Evolutionary conservation across 352 stramenopile genomes (phyloP).

Genomic region (Phytophthora podocarpi): DNA sequence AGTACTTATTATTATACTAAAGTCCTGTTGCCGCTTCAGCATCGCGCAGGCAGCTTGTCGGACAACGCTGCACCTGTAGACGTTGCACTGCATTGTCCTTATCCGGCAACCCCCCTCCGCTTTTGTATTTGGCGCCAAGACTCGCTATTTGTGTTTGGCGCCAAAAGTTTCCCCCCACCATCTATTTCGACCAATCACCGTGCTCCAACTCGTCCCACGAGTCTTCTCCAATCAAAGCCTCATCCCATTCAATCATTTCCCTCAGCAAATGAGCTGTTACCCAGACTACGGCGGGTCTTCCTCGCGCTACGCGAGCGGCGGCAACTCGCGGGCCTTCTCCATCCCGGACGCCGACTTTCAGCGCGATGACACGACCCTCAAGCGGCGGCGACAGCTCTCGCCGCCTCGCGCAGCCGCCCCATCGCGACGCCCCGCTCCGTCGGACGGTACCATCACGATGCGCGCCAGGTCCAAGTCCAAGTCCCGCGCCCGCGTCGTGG

Average conservation of each 20-base stretch:
- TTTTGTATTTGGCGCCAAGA: too few species aligned
- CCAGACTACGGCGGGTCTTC: conserved; percentile 27
- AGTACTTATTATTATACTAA: too few species aligned
- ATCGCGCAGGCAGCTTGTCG: too few species aligned
- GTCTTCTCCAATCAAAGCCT: conserved; percentile 12
- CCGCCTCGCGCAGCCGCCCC: conserved; percentile 18
- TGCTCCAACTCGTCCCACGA: not conserved
- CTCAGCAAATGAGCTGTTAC: conserved; percentile 21
- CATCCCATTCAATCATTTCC: not conserved
- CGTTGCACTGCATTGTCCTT: too few species aligned
- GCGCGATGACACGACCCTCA: conserved; percentile 51
- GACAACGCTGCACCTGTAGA: too few species aligned
- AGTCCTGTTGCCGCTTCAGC: too few species aligned
- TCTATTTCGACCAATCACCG: conserved; percentile 11
- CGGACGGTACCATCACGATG: conserved; percentile 30
- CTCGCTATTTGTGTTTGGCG: too few species aligned
- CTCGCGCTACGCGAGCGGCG: conserved; percentile 25
- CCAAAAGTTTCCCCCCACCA: not conserved
- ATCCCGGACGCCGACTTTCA: conserved; percentile 67
- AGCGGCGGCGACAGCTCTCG: conserved; percentile 53
- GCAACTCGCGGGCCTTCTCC: conserved; percentile 40
- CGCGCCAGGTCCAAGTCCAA: conserved; percentile 72
- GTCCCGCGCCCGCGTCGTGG: conserved; percentile 37
- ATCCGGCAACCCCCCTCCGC: too few species aligned
- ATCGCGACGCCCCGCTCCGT: not conserved